Evolutionary conservation across 192 early-diverging fungal species (phyloP).

Genomic region (Allomyces javanicus): DNA sequence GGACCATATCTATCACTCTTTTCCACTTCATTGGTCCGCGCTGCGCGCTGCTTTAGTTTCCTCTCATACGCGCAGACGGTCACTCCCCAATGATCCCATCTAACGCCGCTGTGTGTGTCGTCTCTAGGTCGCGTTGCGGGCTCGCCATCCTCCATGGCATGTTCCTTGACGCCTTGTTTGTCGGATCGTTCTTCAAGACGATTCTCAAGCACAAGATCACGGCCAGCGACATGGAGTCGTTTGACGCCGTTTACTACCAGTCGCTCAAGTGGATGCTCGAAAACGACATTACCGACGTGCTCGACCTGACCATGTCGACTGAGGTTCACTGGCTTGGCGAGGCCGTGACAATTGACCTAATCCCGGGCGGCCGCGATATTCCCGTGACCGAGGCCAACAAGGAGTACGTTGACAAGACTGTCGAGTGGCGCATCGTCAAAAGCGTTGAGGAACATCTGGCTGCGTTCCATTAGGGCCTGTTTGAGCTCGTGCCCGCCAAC

Average conservation of each 20-base stretch:
- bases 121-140: background rate
- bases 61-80: too few relatives aligned
- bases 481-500: slow-evolving; percentile 3
- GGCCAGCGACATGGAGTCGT: slow-evolving; percentile 5
- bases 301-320: slow-evolving; percentile 4
- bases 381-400: slow-evolving; percentile 8
- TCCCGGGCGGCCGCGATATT: slow-evolving; percentile 7
- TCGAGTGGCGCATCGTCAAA: slow-evolving; percentile 2
- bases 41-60: background rate
- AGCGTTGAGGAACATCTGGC: slow-evolving; percentile 6
- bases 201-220: slow-evolving; percentile 4
- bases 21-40: slow-evolving; percentile 6
- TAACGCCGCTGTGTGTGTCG: too few relatives aligned
- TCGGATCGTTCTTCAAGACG: slow-evolving; percentile 6
- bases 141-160: slow-evolving; percentile 8
- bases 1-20: slow-evolving; percentile 7
- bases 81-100: too few relatives aligned
- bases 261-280: slow-evolving; percentile 8
- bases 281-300: slow-evolving; percentile 7
- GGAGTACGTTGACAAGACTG: slow-evolving; percentile 6
- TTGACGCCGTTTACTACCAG: slow-evolving; percentile 5
- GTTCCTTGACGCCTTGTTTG: slow-evolving; percentile 7
- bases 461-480: slow-evolving; percentile 2
- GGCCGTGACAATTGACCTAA: slow-evolving; percentile 6
- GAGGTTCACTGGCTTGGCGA: slow-evolving; percentile 9